Evolutionary conservation across 108 stramenopile genomes (phyloP).

Genomic region (Pseudonitzschia pungens): DNA sequence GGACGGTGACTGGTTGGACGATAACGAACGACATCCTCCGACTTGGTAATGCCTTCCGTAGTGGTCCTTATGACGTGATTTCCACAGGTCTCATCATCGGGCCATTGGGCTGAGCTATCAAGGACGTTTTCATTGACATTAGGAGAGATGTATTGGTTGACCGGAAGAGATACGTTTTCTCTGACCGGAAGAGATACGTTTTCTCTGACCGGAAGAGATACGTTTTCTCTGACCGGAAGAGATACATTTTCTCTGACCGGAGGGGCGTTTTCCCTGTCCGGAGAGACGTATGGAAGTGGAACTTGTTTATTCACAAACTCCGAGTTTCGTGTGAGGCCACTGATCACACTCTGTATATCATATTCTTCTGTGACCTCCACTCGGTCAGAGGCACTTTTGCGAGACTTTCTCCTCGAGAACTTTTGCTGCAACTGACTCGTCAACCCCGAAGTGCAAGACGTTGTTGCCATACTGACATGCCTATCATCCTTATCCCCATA

Average conservation of each 20-base stretch:
- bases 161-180: background rate
- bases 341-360: slow-evolving; percentile 5
- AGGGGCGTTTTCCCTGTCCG: background rate
- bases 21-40: too few relatives aligned
- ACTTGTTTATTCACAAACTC: background rate
- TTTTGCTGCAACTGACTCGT: background rate
- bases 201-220: too few relatives aligned
- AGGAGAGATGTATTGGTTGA: background rate
- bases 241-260: background rate
- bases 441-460: background rate
- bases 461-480: too few relatives aligned
- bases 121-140: background rate
- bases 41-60: background rate
- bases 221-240: too few relatives aligned
- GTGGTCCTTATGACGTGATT: background rate
- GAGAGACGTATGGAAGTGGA: background rate
- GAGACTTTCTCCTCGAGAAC: background rate
- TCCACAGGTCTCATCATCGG: slow-evolving; percentile 5
- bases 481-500: too few relatives aligned
- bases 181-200: too few relatives aligned
- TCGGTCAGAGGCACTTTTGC: background rate
- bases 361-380: slow-evolving; percentile 12
- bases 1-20: background rate
- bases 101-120: background rate
- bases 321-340: slow-evolving; percentile 18